Base-by-base conservation (phyloP, 495 filamentous ascomycete species). In the Penicillium ochrochloron region DNA sequence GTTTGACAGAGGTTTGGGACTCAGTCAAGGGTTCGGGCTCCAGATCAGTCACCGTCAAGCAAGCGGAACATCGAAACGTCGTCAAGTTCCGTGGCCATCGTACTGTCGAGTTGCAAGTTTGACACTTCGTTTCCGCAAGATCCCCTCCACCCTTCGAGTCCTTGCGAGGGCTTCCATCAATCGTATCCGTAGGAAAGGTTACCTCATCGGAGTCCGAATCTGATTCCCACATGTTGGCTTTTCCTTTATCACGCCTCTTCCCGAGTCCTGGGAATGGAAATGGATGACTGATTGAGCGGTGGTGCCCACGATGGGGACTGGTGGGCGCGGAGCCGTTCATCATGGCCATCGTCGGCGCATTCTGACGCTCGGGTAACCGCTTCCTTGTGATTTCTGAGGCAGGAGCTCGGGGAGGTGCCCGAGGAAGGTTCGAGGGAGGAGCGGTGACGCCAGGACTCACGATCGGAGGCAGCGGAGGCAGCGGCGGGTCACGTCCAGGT, bases 11-110 rank as follows among this genome's bases (percentile, higher is more conserved):
- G 29, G 65, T 67, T 27, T 65, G 74, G 33, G 64, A 33, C 25
- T 79, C 76, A 29, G 52, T 65, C 23, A 37, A 23, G 0, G 41
- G 11, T n/a, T 70, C 65, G 14, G 86, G 86, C 62, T 86, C 84
- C 53, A 97, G 71, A 71, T 97, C 93, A 67, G 95, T 97, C 68
- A 97, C 86, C 53, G 90, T 96, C 68, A 92, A 78, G 75, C 94
- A 97, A 53, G 90, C 86, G 35, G 91, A 90, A 75, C 94, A 97
- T 67, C 92, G 84, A 77, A 94, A 97, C 46, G 89, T 82, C 29
- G 84, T 83, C 66, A 94, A 72, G 60, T 89, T 82, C 62, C 83
- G 85, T n/a, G 94, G 93, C 91, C 93, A 97, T 54, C 88, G 87
- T 53, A 97, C 87, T 44, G 86, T 85, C 54, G 89, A 90, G 72